phyloP scores from a whole-genome alignment of 2,329 filamentous ascomycete species.

The Microdochium paspali region DNA sequence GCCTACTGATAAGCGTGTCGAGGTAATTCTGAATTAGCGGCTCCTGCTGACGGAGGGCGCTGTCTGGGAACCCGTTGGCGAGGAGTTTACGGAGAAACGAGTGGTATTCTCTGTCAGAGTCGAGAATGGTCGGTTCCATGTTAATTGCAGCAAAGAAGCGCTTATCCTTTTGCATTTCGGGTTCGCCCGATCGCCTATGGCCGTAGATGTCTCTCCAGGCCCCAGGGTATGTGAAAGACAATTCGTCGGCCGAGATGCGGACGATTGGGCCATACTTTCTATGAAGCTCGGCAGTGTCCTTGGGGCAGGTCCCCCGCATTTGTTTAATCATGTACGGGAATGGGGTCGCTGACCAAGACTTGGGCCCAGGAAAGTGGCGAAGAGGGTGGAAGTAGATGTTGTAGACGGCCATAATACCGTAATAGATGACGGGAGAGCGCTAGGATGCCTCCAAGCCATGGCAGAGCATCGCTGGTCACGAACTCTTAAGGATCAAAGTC shows the following conservation, averaged over 20 bases:
- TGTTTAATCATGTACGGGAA: neutral
- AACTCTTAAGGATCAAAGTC: neutral
- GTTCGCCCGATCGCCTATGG: constrained; percentile 4
- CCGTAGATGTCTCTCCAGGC: neutral
- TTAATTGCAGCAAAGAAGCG: constrained; percentile 16
- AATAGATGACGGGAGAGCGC: neutral
- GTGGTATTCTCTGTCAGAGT: neutral
- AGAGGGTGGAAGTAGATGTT: neutral
- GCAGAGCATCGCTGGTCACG: neutral
- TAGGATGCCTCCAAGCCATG: neutral
- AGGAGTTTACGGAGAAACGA: neutral
- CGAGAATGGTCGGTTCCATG: constrained; percentile 14
- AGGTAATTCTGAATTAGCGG: constrained; percentile 19
- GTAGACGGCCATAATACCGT: neutral
- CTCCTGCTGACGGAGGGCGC: neutral
- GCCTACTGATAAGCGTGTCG: constrained; percentile 21
- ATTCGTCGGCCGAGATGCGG: neutral
- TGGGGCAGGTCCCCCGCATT: constrained; percentile 2
- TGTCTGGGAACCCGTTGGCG: neutral
- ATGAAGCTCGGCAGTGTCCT: neutral
- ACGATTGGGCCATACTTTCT: neutral
- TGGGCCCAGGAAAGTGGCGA: neutral
- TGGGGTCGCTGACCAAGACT: neutral
- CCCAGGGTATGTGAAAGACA: neutral
- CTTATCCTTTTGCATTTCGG: constrained; percentile 19